These are phyloP conservation scores for Schoenoplectus tabernaemontani DNA, from an alignment of 202 grass and related monocot genomes.

Conservation along the genomic window DNA sequence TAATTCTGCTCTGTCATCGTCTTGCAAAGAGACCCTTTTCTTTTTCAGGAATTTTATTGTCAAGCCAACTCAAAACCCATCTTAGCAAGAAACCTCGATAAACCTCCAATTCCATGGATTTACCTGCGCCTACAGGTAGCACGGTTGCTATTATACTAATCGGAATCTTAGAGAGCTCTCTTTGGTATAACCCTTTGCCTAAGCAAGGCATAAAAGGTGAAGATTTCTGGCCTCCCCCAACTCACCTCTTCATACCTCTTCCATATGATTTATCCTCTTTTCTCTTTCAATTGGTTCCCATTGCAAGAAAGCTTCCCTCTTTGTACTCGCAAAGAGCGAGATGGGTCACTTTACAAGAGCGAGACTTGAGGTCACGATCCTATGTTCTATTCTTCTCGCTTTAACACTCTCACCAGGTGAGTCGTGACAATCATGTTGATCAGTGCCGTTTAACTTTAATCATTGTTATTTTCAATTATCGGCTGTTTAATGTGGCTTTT, in stretches of 20 bases:
- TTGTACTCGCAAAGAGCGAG: slow-evolving; percentile 10
- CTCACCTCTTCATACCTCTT: slow-evolving; percentile 20
- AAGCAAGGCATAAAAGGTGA: slow-evolving; percentile 38
- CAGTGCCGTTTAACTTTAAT: not conserved
- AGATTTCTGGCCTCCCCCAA: not conserved
- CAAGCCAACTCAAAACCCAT: not conserved
- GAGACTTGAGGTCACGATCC: slow-evolving; percentile 20
- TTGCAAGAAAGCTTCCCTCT: slow-evolving; percentile 13
- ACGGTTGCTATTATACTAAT: slow-evolving; percentile 5
- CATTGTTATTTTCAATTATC: slow-evolving; percentile 17
- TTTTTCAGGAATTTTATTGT: not conserved
- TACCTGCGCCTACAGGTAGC: not conserved
- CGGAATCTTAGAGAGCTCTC: slow-evolving; percentile 21
- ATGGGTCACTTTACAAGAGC: slow-evolving; percentile 24
- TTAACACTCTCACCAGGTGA: not conserved
- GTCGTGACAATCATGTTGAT: not conserved
- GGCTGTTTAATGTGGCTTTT: not conserved
- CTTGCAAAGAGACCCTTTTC: not conserved
- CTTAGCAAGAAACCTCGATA: not conserved
- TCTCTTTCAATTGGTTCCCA: not conserved
- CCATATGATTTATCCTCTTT: not conserved
- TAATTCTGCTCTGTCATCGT: not conserved
- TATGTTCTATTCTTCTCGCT: slow-evolving; percentile 15
- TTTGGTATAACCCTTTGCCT: slow-evolving; percentile 46
- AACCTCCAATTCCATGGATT: slow-evolving; percentile 6